A percentile compares a stretch with the other conserved stretches of the same genome.
Conservation (phyloP, 1,284 basidiomycete species). For the Athelia sp. region DNA sequence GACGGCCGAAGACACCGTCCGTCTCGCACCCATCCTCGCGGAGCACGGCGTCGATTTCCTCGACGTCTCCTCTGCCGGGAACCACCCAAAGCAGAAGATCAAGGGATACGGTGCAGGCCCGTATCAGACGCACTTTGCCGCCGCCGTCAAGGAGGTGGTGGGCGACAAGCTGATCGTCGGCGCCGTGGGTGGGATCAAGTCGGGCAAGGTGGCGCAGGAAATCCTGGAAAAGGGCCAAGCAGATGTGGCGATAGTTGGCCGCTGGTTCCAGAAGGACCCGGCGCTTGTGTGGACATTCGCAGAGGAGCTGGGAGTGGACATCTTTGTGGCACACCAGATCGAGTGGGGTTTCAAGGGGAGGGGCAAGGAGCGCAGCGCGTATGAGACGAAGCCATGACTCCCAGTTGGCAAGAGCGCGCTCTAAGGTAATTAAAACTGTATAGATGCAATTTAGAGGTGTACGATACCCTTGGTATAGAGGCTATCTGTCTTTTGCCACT, state of each 20-base stretch:
- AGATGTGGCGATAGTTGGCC: slow-evolving; percentile 52
- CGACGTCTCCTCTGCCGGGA: slow-evolving; percentile 50
- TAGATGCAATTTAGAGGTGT: not conserved
- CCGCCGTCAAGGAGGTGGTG: slow-evolving; percentile 49
- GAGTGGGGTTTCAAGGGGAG: no score
- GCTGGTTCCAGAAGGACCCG: slow-evolving; percentile 56
- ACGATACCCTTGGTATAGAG: no score
- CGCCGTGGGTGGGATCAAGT: slow-evolving; percentile 44
- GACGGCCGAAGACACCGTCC: slow-evolving; percentile 48
- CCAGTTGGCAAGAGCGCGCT: no score
- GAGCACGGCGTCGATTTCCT: slow-evolving; percentile 50
- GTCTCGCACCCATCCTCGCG: slow-evolving; percentile 36
- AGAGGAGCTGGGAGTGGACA: slow-evolving; percentile 44
- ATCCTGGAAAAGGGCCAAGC: slow-evolving; percentile 51
- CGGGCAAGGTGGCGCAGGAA: slow-evolving; percentile 54
- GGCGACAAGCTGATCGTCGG: slow-evolving; percentile 40
- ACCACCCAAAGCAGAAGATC: slow-evolving; percentile 32
- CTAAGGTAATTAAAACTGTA: no score
- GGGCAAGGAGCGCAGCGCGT: no score
- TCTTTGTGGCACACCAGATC: slow-evolving; percentile 44
- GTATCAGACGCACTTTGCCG: slow-evolving; percentile 51
- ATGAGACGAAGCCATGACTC: no score
- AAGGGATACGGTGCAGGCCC: slow-evolving; percentile 37
- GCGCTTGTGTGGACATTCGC: slow-evolving; percentile 46
- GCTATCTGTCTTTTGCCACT: no score